Base-by-base conservation (phyloP, 2,329 filamentous ascomycete genomes). In the Fonsecaea pugnacius region DNA sequence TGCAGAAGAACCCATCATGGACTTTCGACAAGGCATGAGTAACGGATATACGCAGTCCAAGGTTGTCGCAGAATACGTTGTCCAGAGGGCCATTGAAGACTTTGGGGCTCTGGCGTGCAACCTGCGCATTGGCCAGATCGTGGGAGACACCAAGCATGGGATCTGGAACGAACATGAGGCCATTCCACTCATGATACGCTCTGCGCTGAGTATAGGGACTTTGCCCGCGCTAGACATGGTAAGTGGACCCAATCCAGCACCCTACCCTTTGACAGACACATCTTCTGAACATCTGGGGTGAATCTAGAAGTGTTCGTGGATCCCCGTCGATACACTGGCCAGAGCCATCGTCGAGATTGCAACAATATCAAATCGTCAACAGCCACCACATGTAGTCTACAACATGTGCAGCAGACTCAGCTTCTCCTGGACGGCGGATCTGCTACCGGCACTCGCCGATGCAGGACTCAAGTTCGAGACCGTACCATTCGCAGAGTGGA, bases 41-140 rank as follows among this genome's bases (percentile, higher is more conserved):
- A 74, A 85, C 2, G 85, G 85, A 2, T 87, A 87, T 67, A 80
- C 82, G 1, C 78, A 79, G 32, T 85, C 82, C 1, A 82, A 85
- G 73, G 86, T 84, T 82, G 82, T 86, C 1, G 84, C 83, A 1
- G 85, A 87, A 73, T 76, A 76, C 24, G 79, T 86, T 10, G 1
- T 70, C 74, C 7, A 80, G 79, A 24, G 71, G 71, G 55, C 62
- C 72, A 71, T 83, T 7, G 67, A 66, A 32, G 58, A 70, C 9
- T 75, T 35, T 21, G 59, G 24, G 8, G 59, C 59, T 3, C 27
- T 24, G n/a, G 51, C 59, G 5, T 48, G 33, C 4, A 72, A 78
- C 36, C 73, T 82, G 5, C 75, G 83, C 0, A 76, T 84, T 0
- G 83, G 83, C 0, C 83, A 85, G 68, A 78, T 85, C 21, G 78